Conservation (phyloP, 805 yeast species). For the Kuraishia piskuri region DNA sequence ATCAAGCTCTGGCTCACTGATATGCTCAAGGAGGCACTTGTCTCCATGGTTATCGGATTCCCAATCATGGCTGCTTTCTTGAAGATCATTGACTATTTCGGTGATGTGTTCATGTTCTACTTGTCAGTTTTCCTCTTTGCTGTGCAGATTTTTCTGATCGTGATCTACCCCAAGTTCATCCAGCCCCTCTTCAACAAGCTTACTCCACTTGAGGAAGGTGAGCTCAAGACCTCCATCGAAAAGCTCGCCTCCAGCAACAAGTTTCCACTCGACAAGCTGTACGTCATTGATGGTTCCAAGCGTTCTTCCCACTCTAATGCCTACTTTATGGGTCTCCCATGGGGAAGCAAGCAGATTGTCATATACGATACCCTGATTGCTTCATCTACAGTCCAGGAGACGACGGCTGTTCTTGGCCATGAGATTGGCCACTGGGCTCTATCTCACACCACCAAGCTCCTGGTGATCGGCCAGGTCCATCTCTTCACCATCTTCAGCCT, state of each 20-base stretch:
- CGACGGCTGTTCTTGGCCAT: constrained; percentile 94
- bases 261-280: constrained; percentile 82
- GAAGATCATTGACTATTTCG: constrained; percentile 73
- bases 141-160: constrained; percentile 66
- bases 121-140: constrained; percentile 62
- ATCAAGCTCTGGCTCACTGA: constrained; percentile 65
- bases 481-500: constrained; percentile 56
- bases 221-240: constrained; percentile 75
- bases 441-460: constrained; percentile 75
- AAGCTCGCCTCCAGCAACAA: constrained; percentile 62
- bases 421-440: constrained; percentile 98
- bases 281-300: constrained; percentile 93
- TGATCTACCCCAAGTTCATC: constrained; percentile 76
- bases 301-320: constrained; percentile 97
- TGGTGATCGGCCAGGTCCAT: constrained; percentile 57
- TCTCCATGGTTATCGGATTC: constrained; percentile 54
- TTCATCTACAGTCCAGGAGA: constrained; percentile 67
- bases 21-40: constrained; percentile 46
- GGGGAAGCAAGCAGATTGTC: constrained; percentile 89
- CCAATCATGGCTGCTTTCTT: constrained; percentile 71
- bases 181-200: constrained; percentile 91
- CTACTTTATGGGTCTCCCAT: constrained; percentile 91
- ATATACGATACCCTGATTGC: constrained; percentile 85
- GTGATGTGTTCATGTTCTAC: constrained; percentile 75
- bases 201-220: constrained; percentile 85